These are phyloP conservation scores for Monosporascus sp. DNA, from an alignment of 2,329 filamentous ascomycete species.

Conservation along the genomic window DNA sequence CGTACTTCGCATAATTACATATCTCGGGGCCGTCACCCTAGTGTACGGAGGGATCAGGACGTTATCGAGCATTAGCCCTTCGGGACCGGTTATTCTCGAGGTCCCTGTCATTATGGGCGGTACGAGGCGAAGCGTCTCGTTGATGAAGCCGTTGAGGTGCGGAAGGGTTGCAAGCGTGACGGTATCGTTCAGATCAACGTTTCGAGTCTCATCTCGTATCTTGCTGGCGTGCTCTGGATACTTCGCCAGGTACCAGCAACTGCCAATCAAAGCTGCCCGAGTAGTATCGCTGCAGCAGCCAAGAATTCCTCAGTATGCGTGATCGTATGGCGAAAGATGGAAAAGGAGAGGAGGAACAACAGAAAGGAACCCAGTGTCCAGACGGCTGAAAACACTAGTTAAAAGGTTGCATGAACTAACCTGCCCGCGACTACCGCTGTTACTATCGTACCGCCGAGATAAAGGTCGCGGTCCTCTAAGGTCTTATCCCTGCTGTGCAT, in stretches of 20 bases:
- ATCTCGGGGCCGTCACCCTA: conserved; percentile 14
- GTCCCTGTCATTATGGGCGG: conserved; percentile 13
- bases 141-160: conserved; percentile 14
- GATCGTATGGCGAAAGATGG: neutral
- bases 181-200: conserved; percentile 7
- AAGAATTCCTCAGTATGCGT: neutral
- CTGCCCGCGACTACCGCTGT: conserved; percentile 19
- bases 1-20: conserved; percentile 16
- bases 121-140: conserved; percentile 12
- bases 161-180: conserved; percentile 8
- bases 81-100: conserved; percentile 9
- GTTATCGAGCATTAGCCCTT: conserved; percentile 10
- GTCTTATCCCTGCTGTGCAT: conserved; percentile 4
- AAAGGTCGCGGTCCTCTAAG: conserved; percentile 7
- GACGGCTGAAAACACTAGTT: neutral
- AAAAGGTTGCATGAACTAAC: conserved; percentile 5
- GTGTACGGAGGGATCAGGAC: conserved; percentile 11
- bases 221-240: conserved; percentile 11
- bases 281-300: conserved; percentile 13
- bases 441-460: conserved; percentile 11
- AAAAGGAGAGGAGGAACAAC: too few species aligned
- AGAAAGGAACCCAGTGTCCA: too few species aligned
- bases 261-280: conserved; percentile 11
- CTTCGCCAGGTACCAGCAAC: conserved; percentile 7
- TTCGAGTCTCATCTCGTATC: conserved; percentile 8